Evolutionary conservation across 352 stramenopile species (phyloP).

Genomic region (Peronospora tabacina): DNA sequence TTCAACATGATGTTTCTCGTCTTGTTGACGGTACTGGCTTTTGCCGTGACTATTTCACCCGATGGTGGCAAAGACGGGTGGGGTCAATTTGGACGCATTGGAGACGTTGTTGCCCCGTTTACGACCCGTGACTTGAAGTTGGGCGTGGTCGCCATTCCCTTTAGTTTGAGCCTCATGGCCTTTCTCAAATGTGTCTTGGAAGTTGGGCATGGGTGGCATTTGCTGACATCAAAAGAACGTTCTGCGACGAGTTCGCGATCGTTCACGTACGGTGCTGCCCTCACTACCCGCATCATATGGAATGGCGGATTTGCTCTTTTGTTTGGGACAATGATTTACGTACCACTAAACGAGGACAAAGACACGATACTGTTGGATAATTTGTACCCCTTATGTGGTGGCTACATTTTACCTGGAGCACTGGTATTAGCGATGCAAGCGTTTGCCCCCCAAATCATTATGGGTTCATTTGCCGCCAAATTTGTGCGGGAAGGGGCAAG

Average conservation of each 20-base stretch:
- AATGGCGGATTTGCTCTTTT: slow-evolving; percentile 47
- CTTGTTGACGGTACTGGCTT: slow-evolving; percentile 42
- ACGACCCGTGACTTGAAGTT: slow-evolving; percentile 47
- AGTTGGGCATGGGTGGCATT: slow-evolving; percentile 56
- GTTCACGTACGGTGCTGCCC: slow-evolving; percentile 48
- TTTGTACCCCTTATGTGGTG: slow-evolving; percentile 33
- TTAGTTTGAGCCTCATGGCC: slow-evolving; percentile 40
- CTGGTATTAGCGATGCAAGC: slow-evolving; percentile 47
- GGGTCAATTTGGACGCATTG: slow-evolving; percentile 46
- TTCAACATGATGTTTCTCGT: slow-evolving; percentile 77
- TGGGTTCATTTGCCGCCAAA: slow-evolving; percentile 48
- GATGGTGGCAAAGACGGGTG: slow-evolving; percentile 49
- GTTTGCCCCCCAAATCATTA: slow-evolving; percentile 46
- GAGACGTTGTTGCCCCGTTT: slow-evolving; percentile 47
- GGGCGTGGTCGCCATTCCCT: slow-evolving; percentile 39
- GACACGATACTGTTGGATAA: slow-evolving; percentile 42
- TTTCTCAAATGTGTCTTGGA: slow-evolving; percentile 62
- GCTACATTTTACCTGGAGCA: slow-evolving; percentile 41
- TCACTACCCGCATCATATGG: slow-evolving; percentile 50
- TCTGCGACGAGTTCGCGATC: slow-evolving; percentile 46
- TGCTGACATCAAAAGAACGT: slow-evolving; percentile 41
- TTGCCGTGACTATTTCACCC: slow-evolving; percentile 48
- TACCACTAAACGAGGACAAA: slow-evolving; percentile 39
- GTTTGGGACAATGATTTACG: slow-evolving; percentile 59
- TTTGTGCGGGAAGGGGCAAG: slow-evolving; percentile 67